Percentiles rank a stretch among this genome's conserved stretches.
These are phyloP conservation scores for Plasmodium falciparum DNA, from an alignment of 169 alveolate species.

Conservation along the genomic window DNA sequence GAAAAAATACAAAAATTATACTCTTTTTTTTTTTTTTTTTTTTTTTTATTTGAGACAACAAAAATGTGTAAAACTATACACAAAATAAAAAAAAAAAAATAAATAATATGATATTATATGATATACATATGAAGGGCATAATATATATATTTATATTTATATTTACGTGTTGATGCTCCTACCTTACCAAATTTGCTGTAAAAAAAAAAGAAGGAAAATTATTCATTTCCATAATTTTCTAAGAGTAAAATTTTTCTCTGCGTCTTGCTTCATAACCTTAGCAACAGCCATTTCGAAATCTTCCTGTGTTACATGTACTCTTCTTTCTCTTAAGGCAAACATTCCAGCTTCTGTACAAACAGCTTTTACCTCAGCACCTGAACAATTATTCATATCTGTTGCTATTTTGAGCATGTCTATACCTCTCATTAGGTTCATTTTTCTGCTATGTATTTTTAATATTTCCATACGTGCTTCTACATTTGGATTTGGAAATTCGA, in stretches of 20 bases:
- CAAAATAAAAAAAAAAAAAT: too few relatives aligned
- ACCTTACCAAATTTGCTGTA: too few relatives aligned
- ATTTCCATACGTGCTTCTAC: constrained; percentile 96
- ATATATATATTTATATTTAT: too few relatives aligned
- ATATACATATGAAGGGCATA: too few relatives aligned
- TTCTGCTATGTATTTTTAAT: constrained; percentile 97
- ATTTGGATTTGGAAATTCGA: constrained; percentile 96
- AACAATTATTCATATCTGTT: constrained; percentile 95
- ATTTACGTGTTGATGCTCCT: too few relatives aligned
- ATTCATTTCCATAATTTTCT: constrained; percentile 90
- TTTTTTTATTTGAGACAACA: too few relatives aligned
- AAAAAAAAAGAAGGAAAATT: neutral
- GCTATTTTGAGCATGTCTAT: constrained; percentile 96
- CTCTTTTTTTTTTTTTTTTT: too few relatives aligned
- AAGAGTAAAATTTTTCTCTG: constrained; percentile 93
- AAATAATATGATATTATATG: too few relatives aligned
- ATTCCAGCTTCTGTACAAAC: constrained; percentile 99
- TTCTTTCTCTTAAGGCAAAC: constrained; percentile 99
- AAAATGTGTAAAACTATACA: too few relatives aligned
- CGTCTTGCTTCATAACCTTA: constrained; percentile 96
- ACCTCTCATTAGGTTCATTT: constrained; percentile 98
- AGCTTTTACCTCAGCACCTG: constrained; percentile 99
- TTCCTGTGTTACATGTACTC: constrained; percentile 99
- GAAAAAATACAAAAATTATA: too few relatives aligned
- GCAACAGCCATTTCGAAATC: constrained; percentile 98